A percentile compares a stretch with the other conserved stretches of the same genome.
phyloP scores from a whole-genome alignment of 192 early-diverging fungal genomes.

The Coemansia sp. region DNA sequence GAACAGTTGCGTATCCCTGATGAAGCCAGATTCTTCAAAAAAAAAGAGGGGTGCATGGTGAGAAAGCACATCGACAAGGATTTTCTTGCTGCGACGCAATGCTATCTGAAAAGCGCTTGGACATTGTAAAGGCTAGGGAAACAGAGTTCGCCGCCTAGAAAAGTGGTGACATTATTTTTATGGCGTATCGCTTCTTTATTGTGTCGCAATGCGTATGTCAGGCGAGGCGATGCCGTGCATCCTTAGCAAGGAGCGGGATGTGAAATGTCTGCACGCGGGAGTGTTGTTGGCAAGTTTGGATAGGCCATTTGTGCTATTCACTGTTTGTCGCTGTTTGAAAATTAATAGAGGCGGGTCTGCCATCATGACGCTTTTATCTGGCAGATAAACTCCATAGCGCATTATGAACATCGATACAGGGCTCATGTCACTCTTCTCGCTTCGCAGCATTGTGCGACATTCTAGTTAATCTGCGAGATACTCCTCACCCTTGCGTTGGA shows the following conservation, averaged over 20 bases:
- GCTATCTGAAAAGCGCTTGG: slow-evolving; percentile 4
- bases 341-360: background rate
- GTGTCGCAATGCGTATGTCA: slow-evolving; percentile 5
- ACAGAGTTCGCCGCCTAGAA: slow-evolving; percentile 1
- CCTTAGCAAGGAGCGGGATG: background rate
- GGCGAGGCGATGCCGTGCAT: slow-evolving; percentile 7
- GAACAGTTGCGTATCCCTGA: background rate
- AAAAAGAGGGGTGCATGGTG: background rate
- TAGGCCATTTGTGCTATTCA: background rate
- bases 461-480: too few relatives aligned
- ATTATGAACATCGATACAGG: background rate
- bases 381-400: background rate
- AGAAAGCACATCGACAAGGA: background rate
- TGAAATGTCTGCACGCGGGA: background rate
- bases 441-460: background rate
- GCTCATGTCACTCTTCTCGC: background rate
- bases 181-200: background rate
- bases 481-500: too few relatives aligned
- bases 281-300: background rate
- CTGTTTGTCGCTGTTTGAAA: background rate
- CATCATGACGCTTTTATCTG: background rate
- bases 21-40: background rate
- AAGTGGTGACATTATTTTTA: background rate
- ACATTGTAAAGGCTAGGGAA: slow-evolving; percentile 11
- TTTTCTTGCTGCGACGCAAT: slow-evolving; percentile 5